Conservation (phyloP, 768 basidiomycete genomes). For the Podaxis sp. region DNA sequence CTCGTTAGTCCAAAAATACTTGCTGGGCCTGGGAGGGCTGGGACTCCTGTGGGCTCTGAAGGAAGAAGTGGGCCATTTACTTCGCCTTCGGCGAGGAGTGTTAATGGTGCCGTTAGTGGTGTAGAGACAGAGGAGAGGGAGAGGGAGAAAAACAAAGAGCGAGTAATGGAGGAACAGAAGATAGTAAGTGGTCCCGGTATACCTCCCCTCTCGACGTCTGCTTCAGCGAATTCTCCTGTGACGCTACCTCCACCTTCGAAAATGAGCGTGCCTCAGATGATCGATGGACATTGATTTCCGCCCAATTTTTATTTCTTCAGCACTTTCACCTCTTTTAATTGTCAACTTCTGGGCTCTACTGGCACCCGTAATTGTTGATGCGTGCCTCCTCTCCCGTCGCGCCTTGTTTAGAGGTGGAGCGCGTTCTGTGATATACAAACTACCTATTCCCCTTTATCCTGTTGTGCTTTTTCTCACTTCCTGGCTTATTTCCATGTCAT, state of each 20-base stretch:
- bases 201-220: slow-evolving; percentile 14
- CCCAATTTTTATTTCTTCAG: not conserved
- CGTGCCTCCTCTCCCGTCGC: not conserved
- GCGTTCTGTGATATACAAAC: not conserved
- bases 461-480: not conserved
- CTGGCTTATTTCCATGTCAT: too few species aligned
- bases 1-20: slow-evolving; percentile 29
- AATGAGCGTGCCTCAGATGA: slow-evolving; percentile 42
- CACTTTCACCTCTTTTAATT: not conserved
- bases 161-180: not conserved
- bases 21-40: slow-evolving; percentile 16
- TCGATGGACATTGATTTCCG: slow-evolving; percentile 33
- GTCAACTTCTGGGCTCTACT: not conserved
- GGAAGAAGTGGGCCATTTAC: not conserved
- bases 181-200: not conserved
- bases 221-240: slow-evolving; percentile 5
- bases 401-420: not conserved
- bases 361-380: not conserved
- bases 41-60: slow-evolving; percentile 19
- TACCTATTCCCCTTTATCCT: not conserved
- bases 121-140: not conserved
- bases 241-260: slow-evolving; percentile 36
- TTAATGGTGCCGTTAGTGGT: slow-evolving; percentile 3
- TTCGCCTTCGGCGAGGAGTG: slow-evolving; percentile 7
- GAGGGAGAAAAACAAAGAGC: not conserved